Conservation (phyloP, 139 green algal genomes). For the Microglena sp. region DNA sequence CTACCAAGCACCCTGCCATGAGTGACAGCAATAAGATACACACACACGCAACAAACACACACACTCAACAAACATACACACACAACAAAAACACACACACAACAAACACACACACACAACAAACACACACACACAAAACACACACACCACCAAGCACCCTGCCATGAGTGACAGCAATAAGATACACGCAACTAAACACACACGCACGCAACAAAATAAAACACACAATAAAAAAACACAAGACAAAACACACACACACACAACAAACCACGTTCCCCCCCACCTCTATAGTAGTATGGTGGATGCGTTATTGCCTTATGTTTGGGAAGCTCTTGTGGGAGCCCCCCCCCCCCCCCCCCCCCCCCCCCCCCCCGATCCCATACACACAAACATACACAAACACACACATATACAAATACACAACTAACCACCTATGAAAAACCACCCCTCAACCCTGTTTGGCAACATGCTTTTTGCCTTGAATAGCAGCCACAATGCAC, state of each 20-base stretch:
- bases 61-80: not conserved
- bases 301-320: too few relatives aligned
- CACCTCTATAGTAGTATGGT: too few relatives aligned
- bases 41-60: constrained; percentile 32
- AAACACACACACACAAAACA: not conserved
- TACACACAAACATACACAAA: not conserved
- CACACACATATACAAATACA: constrained; percentile 7
- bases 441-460: too few relatives aligned
- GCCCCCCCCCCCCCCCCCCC: too few relatives aligned
- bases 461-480: too few relatives aligned
- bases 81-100: not conserved
- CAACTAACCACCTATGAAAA: not conserved
- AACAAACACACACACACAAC: not conserved
- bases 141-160: too few relatives aligned
- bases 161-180: not conserved
- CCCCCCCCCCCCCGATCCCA: too few relatives aligned
- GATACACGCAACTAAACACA: not conserved
- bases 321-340: too few relatives aligned
- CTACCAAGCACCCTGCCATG: too few relatives aligned
- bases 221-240: not conserved
- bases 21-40: constrained; percentile 48
- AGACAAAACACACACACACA: constrained; percentile 7
- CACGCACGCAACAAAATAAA: not conserved
- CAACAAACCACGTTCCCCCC: not conserved
- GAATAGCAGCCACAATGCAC: too few relatives aligned